These are phyloP conservation scores for Trichoderma brevicompactum DNA, from an alignment of 2,329 filamentous ascomycete genomes.

Conservation along the genomic window DNA sequence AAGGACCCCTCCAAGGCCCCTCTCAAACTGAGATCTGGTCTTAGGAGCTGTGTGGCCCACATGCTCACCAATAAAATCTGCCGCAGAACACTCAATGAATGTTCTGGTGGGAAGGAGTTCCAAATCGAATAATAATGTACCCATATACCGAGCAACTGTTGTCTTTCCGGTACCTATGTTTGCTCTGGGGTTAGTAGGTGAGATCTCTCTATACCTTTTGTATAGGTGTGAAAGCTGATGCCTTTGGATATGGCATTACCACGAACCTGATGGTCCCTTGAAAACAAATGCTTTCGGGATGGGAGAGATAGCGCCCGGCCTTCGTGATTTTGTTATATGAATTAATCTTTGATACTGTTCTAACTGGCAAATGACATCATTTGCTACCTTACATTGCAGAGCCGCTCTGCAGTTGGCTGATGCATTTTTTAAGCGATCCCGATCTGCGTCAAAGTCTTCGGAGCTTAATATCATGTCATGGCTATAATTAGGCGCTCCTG, in stretches of 20 bases:
- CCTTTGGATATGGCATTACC: neutral
- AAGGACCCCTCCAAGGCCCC: neutral
- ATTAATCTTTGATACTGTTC: neutral
- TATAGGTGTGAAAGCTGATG: too few species aligned
- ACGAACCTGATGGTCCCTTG: constrained; percentile 7
- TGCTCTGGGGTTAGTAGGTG: neutral
- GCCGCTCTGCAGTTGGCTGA: neutral
- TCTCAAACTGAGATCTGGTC: neutral
- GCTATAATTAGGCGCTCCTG: neutral
- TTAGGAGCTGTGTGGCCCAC: constrained; percentile 15
- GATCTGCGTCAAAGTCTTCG: constrained; percentile 3
- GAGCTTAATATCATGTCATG: neutral
- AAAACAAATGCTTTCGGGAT: neutral
- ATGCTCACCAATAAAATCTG: constrained; percentile 11
- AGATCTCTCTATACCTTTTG: too few species aligned
- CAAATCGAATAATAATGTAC: neutral
- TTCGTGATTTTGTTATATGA: neutral
- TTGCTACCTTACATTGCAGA: neutral
- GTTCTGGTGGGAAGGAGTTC: neutral
- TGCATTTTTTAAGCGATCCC: neutral
- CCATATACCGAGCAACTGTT: constrained; percentile 9
- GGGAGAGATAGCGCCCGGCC: neutral
- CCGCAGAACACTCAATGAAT: neutral
- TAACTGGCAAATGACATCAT: neutral
- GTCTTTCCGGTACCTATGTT: constrained; percentile 4